Conservation (phyloP, 345 rosid species). For the Rhizophora mangle region DNA sequence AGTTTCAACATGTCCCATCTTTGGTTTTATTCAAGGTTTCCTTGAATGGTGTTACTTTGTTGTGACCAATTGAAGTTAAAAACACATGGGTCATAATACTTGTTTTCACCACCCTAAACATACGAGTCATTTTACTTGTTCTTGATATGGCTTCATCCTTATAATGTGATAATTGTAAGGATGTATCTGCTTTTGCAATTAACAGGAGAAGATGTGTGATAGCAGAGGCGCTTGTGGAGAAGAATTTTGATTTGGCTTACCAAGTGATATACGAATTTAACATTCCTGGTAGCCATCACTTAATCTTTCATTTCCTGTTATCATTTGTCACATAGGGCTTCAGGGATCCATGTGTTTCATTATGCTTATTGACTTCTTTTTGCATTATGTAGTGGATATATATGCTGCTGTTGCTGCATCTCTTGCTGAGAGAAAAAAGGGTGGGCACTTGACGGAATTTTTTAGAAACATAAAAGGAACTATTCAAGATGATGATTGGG, state of each 20-base stretch:
- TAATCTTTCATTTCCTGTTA: slow-evolving; percentile 1
- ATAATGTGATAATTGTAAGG: neutral
- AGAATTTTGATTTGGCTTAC: slow-evolving; percentile 91
- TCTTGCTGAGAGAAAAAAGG: slow-evolving; percentile 87
- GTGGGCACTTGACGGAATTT: slow-evolving; percentile 85
- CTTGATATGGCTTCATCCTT: neutral
- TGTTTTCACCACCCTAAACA: neutral
- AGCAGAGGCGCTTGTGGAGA: slow-evolving; percentile 87
- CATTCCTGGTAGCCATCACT: slow-evolving; percentile 63
- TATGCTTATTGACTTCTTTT: slow-evolving; percentile 12
- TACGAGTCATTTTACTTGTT: neutral
- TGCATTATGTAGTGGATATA: slow-evolving; percentile 63
- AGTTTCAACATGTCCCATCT: no score
- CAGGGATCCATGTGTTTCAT: slow-evolving; percentile 5
- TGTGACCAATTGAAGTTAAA: no score
- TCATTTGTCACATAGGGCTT: slow-evolving; percentile 1
- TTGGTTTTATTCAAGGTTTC: no score
- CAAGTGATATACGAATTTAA: slow-evolving; percentile 82
- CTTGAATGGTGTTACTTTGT: no score
- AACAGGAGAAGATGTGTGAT: slow-evolving; percentile 83
- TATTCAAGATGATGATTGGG: slow-evolving; percentile 92
- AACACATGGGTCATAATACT: neutral
- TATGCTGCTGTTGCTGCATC: slow-evolving; percentile 97
- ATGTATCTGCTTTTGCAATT: slow-evolving; percentile 27
- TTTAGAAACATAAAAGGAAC: slow-evolving; percentile 92